phyloP scores from a whole-genome alignment of 805 yeast species.

The Pichia kluyveri region DNA sequence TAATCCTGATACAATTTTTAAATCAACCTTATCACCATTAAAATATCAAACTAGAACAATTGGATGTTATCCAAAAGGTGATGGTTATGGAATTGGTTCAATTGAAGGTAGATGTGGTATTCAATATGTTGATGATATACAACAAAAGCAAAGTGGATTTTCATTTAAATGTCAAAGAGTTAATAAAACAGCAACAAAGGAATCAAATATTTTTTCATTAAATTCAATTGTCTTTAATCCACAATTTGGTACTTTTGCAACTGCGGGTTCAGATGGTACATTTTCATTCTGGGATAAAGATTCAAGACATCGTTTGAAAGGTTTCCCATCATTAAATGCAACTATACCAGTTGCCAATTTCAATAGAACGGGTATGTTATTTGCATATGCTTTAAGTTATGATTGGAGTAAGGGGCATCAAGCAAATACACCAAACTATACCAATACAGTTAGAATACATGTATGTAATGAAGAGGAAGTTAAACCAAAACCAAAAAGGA shows the following conservation, averaged over 20 bases:
- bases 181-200: slow-evolving; percentile 42
- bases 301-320: slow-evolving; percentile 77
- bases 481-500: slow-evolving; percentile 40
- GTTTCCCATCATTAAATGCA: slow-evolving; percentile 57
- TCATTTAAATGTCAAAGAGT: slow-evolving; percentile 94
- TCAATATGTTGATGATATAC: slow-evolving; percentile 79
- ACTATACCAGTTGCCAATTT: slow-evolving; percentile 73
- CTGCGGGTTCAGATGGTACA: slow-evolving; percentile 93
- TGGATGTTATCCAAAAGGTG: slow-evolving; percentile 82
- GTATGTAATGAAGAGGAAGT: slow-evolving; percentile 81
- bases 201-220: slow-evolving; percentile 66
- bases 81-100: slow-evolving; percentile 88
- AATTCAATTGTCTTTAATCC: slow-evolving; percentile 85
- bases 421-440: slow-evolving; percentile 66
- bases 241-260: slow-evolving; percentile 77
- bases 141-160: slow-evolving; percentile 65
- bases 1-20: slow-evolving; percentile 75
- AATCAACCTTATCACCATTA: slow-evolving; percentile 64
- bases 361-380: slow-evolving; percentile 72
- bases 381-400: slow-evolving; percentile 87
- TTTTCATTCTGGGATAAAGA: slow-evolving; percentile 96
- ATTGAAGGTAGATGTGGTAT: slow-evolving; percentile 95
- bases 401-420: slow-evolving; percentile 94
- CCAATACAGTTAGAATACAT: slow-evolving; percentile 73
- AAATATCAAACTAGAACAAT: slow-evolving; percentile 84